Conservation (phyloP, 2,329 filamentous ascomycete genomes). For the Neofusicoccum sp. region DNA sequence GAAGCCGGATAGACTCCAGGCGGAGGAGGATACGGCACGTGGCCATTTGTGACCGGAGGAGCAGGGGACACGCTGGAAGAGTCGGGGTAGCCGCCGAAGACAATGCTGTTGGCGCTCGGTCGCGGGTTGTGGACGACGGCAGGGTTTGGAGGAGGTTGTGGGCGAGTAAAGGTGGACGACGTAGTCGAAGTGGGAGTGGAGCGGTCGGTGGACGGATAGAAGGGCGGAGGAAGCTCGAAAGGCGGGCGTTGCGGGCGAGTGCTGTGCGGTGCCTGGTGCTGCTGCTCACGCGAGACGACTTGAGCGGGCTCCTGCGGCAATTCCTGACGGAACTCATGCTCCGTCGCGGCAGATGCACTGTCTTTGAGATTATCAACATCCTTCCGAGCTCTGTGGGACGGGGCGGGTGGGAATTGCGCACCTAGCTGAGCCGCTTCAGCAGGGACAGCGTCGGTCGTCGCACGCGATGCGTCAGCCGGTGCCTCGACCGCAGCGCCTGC, state of each 20-base stretch:
- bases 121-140: constrained; percentile 20
- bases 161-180: constrained; percentile 24
- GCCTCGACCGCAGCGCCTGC: not conserved
- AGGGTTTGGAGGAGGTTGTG: constrained; percentile 15
- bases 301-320: constrained; percentile 32
- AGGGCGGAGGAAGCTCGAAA: constrained; percentile 38
- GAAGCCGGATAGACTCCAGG: constrained; percentile 33
- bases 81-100: constrained; percentile 43
- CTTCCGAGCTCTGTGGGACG: not conserved
- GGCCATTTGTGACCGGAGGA: constrained; percentile 29
- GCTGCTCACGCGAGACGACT: constrained; percentile 39
- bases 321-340: not conserved
- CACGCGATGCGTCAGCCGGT: not conserved
- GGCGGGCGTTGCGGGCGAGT: constrained; percentile 27
- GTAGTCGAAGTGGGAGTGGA: constrained; percentile 30
- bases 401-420: not conserved
- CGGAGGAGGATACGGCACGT: constrained; percentile 31
- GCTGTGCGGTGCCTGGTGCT: constrained; percentile 31
- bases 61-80: constrained; percentile 43
- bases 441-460: not conserved
- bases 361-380: not conserved
- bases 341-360: not conserved
- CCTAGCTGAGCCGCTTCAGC: not conserved
- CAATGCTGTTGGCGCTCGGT: constrained; percentile 32
- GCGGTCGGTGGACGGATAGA: constrained; percentile 35